Conservation (phyloP, 2,329 filamentous ascomycete genomes). For the Furcasterigmium sp. region DNA sequence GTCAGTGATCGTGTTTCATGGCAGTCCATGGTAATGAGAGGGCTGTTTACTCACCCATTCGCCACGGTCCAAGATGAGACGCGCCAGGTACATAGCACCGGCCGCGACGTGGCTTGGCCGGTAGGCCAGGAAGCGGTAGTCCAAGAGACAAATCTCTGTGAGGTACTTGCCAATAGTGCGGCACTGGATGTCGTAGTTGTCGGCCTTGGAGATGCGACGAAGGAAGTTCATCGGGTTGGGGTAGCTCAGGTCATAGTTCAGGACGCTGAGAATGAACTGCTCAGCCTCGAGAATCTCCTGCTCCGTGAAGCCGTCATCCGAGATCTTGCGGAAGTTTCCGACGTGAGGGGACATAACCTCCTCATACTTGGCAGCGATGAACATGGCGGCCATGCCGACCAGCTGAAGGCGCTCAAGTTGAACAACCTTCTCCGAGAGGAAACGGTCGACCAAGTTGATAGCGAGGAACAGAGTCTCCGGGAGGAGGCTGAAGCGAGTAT, state of each 20-base stretch:
- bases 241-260: constrained; percentile 97
- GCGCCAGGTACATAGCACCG: constrained; percentile 89
- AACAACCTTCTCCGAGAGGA: constrained; percentile 91
- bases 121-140: constrained; percentile 88
- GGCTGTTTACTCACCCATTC: constrained; percentile 67
- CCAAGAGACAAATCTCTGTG: constrained; percentile 92
- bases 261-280: constrained; percentile 82
- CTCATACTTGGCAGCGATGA: constrained; percentile 98
- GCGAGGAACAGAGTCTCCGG: constrained; percentile 95
- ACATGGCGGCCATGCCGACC: constrained; percentile 98
- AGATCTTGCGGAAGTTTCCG: constrained; percentile 93
- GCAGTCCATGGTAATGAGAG: background rate
- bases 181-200: constrained; percentile 98
- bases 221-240: constrained; percentile 99
- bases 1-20: constrained; percentile 21
- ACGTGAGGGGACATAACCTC: constrained; percentile 96
- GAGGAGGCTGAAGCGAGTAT: constrained; percentile 91
- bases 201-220: constrained; percentile 95
- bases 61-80: constrained; percentile 83
- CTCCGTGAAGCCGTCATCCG: constrained; percentile 93
- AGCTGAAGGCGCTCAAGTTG: constrained; percentile 94
- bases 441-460: constrained; percentile 97
- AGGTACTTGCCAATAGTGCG: constrained; percentile 96
- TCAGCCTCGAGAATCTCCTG: constrained; percentile 96
- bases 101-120: constrained; percentile 88